These are phyloP conservation scores for Ophiocordyceps camponoti-rufipedis DNA, from an alignment of 2,329 filamentous ascomycete species.

Conservation along the genomic window DNA sequence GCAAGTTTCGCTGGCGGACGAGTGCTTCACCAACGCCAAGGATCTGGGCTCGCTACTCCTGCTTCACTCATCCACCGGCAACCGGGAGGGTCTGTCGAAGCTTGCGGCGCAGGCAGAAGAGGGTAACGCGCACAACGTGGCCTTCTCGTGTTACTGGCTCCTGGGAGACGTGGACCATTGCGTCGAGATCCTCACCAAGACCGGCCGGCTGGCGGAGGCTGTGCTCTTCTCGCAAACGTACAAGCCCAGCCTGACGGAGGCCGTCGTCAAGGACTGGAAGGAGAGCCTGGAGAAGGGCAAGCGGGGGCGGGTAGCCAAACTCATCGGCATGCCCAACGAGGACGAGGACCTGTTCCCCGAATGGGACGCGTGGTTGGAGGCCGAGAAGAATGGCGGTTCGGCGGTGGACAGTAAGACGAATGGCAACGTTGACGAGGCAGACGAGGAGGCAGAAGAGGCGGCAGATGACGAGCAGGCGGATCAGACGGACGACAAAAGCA, in stretches of 20 bases:
- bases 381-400: conserved; percentile 33
- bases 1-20: conserved; percentile 75
- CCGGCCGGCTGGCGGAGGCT: conserved; percentile 66
- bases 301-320: conserved; percentile 68
- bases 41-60: conserved; percentile 81
- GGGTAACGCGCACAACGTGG: conserved; percentile 73
- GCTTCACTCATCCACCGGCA: conserved; percentile 70
- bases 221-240: conserved; percentile 91
- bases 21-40: conserved; percentile 83
- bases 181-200: conserved; percentile 60
- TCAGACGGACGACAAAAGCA: not conserved
- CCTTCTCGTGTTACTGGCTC: conserved; percentile 81
- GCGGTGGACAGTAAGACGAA: not conserved
- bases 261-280: conserved; percentile 65
- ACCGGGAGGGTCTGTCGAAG: conserved; percentile 53
- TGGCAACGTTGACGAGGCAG: conserved; percentile 5
- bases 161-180: conserved; percentile 68
- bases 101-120: conserved; percentile 60
- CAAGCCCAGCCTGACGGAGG: conserved; percentile 58
- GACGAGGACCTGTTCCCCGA: conserved; percentile 87
- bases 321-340: conserved; percentile 65
- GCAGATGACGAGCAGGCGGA: conserved; percentile 6
- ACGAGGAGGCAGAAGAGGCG: conserved; percentile 8
- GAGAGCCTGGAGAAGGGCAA: conserved; percentile 63
- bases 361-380: conserved; percentile 76